phyloP scores from a whole-genome alignment of 768 basidiomycete species.

The Hericium coralloides region DNA sequence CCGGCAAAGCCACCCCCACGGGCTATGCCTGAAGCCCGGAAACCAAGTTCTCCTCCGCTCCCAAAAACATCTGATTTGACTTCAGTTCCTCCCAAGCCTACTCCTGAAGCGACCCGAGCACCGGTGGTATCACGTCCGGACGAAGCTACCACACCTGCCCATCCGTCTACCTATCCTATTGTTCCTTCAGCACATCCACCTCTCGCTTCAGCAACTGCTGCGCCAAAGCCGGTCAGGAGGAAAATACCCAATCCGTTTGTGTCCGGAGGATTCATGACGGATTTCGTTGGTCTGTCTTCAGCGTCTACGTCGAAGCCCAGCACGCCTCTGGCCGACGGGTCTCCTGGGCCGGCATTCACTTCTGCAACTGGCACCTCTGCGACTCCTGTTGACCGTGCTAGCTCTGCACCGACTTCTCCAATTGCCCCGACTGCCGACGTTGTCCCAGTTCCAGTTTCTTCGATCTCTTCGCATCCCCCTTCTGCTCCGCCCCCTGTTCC shows the following conservation, averaged over 20 bases:
- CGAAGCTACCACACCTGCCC: too few species aligned
- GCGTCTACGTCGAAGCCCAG: conserved; percentile 2
- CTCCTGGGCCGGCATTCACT: not conserved
- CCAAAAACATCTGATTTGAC: too few species aligned
- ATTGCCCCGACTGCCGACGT: not conserved
- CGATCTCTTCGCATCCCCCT: too few species aligned
- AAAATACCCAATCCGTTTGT: conserved; percentile 34
- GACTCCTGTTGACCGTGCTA: not conserved
- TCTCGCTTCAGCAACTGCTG: conserved; percentile 11
- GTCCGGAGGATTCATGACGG: conserved; percentile 40
- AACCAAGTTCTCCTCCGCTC: too few species aligned
- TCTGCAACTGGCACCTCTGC: not conserved
- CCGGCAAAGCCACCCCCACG: too few species aligned
- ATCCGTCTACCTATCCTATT: not conserved
- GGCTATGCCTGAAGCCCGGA: too few species aligned
- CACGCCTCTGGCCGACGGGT: not conserved
- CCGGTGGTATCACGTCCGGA: too few species aligned
- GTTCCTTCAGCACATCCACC: not conserved
- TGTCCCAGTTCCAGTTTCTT: not conserved
- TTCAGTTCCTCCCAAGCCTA: too few species aligned
- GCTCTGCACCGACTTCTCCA: not conserved
- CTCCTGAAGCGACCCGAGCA: too few species aligned
- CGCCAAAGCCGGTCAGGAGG: conserved; percentile 6
- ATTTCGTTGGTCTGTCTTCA: conserved; percentile 28
- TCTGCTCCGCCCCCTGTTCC: too few species aligned